Evolutionary conservation across 1,139 yeast genomes (phyloP), one percentile per base, ranked within the genome.

Genomic region (Zygotorulaspora mrakii): DNA sequence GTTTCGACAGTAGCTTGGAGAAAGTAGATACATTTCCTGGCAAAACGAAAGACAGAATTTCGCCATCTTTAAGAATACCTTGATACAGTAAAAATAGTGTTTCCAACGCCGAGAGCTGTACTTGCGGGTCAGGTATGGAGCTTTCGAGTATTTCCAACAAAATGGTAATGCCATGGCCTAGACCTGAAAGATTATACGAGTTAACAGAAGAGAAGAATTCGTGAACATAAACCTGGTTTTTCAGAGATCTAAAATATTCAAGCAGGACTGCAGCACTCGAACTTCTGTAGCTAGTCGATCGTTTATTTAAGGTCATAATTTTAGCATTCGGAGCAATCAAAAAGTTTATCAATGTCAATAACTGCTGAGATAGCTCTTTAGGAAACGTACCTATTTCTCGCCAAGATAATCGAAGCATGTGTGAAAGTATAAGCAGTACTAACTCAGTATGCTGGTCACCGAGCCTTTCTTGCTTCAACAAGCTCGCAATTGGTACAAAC

Each of bases 21-120:
- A 78, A 50, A 0, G 64, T 53, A 0, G 85, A 79, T 0, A 77
- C 71, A 13, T 68, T 68, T 0, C 82, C 82, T 0, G 86, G 86
- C 11, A 78, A 56, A 33, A 79, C 67, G 41, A 69, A 61, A 0
- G 82, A 75, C 5, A 77, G 42, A 2, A 69, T 57, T 39, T 77
- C 83, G 2, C 80, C 80, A 50, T 71, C 71, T n/a, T 56, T 42
- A 11, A 58, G 57, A 3, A 71, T 40, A 4, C 57, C 45, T 14
- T 56, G 54, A 41, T 69, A 69, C 1, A 76, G 47, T 0, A 54
- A 45, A 0, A 52, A 40, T 24, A 77, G 51, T 0, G 74, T 56
- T 1, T 54, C 53, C 10, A 77, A 36, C 1, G 72, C 61, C 9
- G 57, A 54, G 0, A 58, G 27, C 47, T 71, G 75, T 2, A 68